Conservation (phyloP, 768 basidiomycete genomes). For the Auricularia cornea region DNA sequence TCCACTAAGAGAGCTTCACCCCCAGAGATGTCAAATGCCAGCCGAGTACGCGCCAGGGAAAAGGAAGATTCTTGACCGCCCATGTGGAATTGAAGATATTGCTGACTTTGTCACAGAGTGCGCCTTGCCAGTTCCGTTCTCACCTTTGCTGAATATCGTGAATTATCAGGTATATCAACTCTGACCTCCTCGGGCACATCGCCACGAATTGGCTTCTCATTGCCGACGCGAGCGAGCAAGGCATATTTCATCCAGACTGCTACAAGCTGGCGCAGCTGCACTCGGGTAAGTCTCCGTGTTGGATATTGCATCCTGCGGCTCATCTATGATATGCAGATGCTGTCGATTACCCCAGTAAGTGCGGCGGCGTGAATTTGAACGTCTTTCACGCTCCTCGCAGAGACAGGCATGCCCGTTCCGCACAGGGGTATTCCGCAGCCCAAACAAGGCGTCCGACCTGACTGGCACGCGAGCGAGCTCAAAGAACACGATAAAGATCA, state of each 20-base stretch:
- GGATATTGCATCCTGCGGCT: neutral
- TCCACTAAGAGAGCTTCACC: slow-evolving; percentile 23
- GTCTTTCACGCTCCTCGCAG: too few relatives aligned
- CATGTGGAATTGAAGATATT: slow-evolving; percentile 54
- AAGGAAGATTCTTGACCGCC: slow-evolving; percentile 36
- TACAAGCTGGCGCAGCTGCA: slow-evolving; percentile 46
- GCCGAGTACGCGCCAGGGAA: slow-evolving; percentile 42
- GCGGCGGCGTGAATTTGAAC: too few relatives aligned
- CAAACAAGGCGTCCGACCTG: slow-evolving; percentile 35
- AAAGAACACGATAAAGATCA: slow-evolving; percentile 30
- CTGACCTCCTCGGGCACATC: slow-evolving; percentile 29
- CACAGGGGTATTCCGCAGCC: slow-evolving; percentile 36
- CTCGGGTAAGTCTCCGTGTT: slow-evolving; percentile 28
- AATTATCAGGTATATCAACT: too few relatives aligned
- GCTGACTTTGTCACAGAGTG: slow-evolving; percentile 65
- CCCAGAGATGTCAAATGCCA: slow-evolving; percentile 27
- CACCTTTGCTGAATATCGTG: neutral
- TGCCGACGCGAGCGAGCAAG: slow-evolving; percentile 43
- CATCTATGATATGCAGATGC: slow-evolving; percentile 38
- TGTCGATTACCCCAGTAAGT: slow-evolving; percentile 54
- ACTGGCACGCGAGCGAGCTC: slow-evolving; percentile 58
- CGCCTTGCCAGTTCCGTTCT: slow-evolving; percentile 16
- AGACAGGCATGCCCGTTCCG: slow-evolving; percentile 27
- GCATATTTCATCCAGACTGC: slow-evolving; percentile 47
- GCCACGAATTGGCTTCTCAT: slow-evolving; percentile 56